Conservation (phyloP, 805 yeast genomes). For the Scheffersomyces stipitis region DNA sequence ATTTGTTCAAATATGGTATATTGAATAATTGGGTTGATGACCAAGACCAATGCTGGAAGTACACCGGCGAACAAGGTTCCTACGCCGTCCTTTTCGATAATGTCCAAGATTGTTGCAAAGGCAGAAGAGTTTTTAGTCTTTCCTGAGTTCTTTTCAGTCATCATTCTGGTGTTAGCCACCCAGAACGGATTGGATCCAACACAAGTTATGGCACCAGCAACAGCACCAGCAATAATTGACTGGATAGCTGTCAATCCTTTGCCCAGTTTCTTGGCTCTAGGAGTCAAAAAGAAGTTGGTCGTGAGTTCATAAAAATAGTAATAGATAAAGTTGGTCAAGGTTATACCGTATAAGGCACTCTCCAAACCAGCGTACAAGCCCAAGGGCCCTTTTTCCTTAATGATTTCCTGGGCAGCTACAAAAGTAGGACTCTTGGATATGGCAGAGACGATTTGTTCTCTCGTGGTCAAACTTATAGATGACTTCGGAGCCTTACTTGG, state of each 20-base stretch:
- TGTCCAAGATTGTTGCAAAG: conserved; percentile 56
- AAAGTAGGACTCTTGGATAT: conserved; percentile 17
- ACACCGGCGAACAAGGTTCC: conserved; percentile 78
- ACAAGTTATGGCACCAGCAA: conserved; percentile 86
- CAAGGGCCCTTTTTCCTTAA: conserved; percentile 56
- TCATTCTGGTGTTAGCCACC: conserved; percentile 92
- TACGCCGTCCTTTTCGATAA: conserved; percentile 70
- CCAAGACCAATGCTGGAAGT: conserved; percentile 82
- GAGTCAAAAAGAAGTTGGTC: conserved; percentile 43
- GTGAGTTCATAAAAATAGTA: conserved; percentile 87
- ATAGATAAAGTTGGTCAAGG: conserved; percentile 83
- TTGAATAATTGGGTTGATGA: conserved; percentile 86
- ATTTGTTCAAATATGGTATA: conserved; percentile 89
- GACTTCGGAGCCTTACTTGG: conserved; percentile 5
- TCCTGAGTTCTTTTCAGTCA: conserved; percentile 47
- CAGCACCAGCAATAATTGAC: conserved; percentile 73
- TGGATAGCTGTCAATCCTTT: conserved; percentile 59
- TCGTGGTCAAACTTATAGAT: conserved; percentile 12
- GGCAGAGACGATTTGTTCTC: conserved; percentile 14
- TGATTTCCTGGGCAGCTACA: conserved; percentile 40
- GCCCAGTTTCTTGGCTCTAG: conserved; percentile 26
- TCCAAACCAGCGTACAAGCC: conserved; percentile 86
- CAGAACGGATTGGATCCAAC: conserved; percentile 85
- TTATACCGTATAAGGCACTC: conserved; percentile 82
- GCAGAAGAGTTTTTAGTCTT: conserved; percentile 42